These are phyloP conservation scores for Chaetomiaceae sp. DNA, from an alignment of 2,329 filamentous ascomycete genomes.

Conservation along the genomic window DNA sequence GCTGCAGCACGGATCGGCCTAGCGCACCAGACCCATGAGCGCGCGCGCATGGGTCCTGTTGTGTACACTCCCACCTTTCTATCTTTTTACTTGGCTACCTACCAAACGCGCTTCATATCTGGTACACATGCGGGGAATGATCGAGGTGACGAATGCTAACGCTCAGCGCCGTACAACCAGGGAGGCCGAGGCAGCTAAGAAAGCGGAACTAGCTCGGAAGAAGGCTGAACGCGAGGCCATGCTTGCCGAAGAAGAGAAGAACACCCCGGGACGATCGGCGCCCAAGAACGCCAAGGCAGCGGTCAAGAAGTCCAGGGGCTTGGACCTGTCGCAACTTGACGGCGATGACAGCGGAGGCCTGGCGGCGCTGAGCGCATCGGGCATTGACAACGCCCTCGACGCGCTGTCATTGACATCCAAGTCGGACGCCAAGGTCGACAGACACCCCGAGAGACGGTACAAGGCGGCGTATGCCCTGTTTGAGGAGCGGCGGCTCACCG, in stretches of 20 bases:
- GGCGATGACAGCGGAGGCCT: conserved; percentile 42
- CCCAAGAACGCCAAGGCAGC: conserved; percentile 67
- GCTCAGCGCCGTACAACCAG: conserved; percentile 41
- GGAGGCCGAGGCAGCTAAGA: conserved; percentile 79
- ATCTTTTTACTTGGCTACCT: neutral
- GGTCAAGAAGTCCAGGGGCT: conserved; percentile 64
- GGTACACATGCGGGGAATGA: conserved; percentile 4
- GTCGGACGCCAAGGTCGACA: conserved; percentile 67
- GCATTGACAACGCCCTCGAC: conserved; percentile 91
- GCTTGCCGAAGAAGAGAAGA: conserved; percentile 75
- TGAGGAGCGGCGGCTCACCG: conserved; percentile 73
- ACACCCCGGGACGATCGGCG: conserved; percentile 50
- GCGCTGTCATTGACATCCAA: conserved; percentile 64
- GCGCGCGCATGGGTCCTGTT: neutral
- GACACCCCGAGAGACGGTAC: conserved; percentile 82
- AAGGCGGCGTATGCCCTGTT: conserved; percentile 80
- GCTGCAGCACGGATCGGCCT: neutral
- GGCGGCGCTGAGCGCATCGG: conserved; percentile 68
- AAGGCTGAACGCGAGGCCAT: conserved; percentile 89
- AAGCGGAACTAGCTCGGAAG: conserved; percentile 75
- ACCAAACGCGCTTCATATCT: neutral
- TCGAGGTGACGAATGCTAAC: conserved; percentile 15
- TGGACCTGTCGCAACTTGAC: conserved; percentile 74
- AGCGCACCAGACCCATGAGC: neutral
- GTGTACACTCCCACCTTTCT: neutral